phyloP scores from a whole-genome alignment of 495 filamentous ascomycete species.

The Immersiella caudata region DNA sequence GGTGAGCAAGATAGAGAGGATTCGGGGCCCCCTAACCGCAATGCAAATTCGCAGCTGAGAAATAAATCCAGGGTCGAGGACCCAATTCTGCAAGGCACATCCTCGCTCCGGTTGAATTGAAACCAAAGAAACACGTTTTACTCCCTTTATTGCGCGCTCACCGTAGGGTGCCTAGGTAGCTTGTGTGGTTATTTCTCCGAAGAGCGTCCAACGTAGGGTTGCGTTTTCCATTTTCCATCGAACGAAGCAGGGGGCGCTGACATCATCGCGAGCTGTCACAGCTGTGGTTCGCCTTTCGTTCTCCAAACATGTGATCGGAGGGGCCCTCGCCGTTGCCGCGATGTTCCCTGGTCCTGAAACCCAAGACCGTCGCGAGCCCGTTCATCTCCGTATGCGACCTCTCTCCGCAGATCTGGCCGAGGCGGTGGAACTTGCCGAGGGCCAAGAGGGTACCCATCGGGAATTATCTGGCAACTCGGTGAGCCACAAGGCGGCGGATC shows the following conservation, averaged over 20 bases:
- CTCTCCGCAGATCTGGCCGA: not conserved
- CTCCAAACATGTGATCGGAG: slow-evolving; percentile 13
- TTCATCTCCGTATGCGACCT: not conserved
- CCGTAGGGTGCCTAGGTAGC: not conserved
- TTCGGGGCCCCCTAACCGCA: not conserved
- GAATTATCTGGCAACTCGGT: not conserved
- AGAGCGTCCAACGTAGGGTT: not conserved
- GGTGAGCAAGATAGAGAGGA: not conserved
- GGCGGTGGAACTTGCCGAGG: not conserved
- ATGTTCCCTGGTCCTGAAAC: not conserved
- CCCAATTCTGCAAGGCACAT: not conserved
- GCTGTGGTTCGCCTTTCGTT: not conserved
- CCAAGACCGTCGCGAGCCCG: not conserved
- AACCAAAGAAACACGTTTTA: not conserved
- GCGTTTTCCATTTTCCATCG: not conserved
- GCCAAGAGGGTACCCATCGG: not conserved
- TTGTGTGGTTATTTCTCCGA: not conserved
- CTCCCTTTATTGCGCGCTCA: not conserved
- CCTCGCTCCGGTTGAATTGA: not conserved
- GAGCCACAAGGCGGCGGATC: not conserved
- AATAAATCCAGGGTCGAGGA: not conserved
- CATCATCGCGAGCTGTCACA: slow-evolving; percentile 2
- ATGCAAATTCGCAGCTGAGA: not conserved
- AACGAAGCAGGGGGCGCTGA: not conserved
- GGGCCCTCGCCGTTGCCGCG: not conserved